Conservation (phyloP, 2,329 filamentous ascomycete species). For the Sclerotinia trifoliorum region DNA sequence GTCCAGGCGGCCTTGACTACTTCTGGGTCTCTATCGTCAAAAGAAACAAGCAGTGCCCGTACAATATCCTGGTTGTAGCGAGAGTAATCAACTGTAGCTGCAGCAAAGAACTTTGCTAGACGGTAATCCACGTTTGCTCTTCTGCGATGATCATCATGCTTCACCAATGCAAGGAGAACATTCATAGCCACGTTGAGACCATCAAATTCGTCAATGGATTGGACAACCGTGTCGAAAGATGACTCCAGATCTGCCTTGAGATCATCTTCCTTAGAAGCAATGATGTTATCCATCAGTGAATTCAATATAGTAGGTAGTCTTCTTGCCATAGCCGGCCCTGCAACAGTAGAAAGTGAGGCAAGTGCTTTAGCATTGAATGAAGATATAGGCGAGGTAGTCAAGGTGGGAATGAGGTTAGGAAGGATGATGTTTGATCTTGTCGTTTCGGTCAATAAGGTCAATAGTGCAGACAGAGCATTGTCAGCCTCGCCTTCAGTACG, state of each 20-base stretch:
- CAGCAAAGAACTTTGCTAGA: slow-evolving; percentile 80
- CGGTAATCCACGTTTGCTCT: slow-evolving; percentile 76
- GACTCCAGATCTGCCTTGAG: slow-evolving; percentile 70
- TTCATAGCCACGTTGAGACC: slow-evolving; percentile 96
- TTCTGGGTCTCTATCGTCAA: slow-evolving; percentile 78
- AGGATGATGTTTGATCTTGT: slow-evolving; percentile 94
- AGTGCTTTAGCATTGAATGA: slow-evolving; percentile 93
- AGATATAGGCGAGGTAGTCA: slow-evolving; percentile 86
- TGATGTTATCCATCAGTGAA: slow-evolving; percentile 88
- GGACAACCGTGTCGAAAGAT: slow-evolving; percentile 84
- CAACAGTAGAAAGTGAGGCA: slow-evolving; percentile 89
- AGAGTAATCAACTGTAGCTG: slow-evolving; percentile 82
- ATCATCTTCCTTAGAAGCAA: slow-evolving; percentile 71
- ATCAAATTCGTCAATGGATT: slow-evolving; percentile 94
- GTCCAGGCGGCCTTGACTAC: slow-evolving; percentile 90
- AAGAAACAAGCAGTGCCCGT: slow-evolving; percentile 83
- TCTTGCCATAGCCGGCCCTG: slow-evolving; percentile 85
- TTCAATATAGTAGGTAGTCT: slow-evolving; percentile 88
- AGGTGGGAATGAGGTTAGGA: slow-evolving; percentile 90
- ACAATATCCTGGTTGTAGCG: slow-evolving; percentile 96
- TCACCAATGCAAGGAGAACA: slow-evolving; percentile 80
- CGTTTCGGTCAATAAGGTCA: slow-evolving; percentile 90
- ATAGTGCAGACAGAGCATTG: slow-evolving; percentile 85
- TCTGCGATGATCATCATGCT: slow-evolving; percentile 87
- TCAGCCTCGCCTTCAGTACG: slow-evolving; percentile 83